These are phyloP conservation scores for Boechera stricta DNA, from an alignment of 345 rosid genomes.

Conservation along the genomic window DNA sequence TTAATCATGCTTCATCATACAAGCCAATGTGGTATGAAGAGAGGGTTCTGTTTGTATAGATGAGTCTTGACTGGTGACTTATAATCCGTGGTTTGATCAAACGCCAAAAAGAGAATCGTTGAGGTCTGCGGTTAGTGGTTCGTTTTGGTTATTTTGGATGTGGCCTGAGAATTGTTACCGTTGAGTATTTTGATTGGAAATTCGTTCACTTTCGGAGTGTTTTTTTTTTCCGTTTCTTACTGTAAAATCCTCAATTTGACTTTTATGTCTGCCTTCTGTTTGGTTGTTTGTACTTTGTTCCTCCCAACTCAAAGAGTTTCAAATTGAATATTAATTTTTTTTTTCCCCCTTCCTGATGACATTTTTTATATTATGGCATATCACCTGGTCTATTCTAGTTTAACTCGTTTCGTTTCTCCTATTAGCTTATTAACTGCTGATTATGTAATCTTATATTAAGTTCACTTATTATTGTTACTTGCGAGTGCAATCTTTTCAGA, in stretches of 20 bases:
- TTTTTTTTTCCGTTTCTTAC: neutral
- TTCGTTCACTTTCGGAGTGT: neutral
- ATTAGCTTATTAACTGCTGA: neutral
- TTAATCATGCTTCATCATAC: slow-evolving; percentile 18
- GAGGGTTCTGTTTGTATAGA: slow-evolving; percentile 30
- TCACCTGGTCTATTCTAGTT: too few relatives aligned
- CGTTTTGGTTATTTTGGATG: slow-evolving; percentile 27
- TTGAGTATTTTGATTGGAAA: neutral
- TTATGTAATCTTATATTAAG: neutral
- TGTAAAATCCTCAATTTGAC: slow-evolving; percentile 24
- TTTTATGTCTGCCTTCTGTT: neutral
- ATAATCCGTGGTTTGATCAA: slow-evolving; percentile 7
- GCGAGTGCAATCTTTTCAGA: too few relatives aligned
- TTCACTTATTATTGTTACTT: neutral
- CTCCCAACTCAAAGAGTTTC: slow-evolving; percentile 9
- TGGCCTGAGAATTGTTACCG: slow-evolving; percentile 14
- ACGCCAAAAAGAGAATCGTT: slow-evolving; percentile 26
- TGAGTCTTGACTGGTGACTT: slow-evolving; percentile 29
- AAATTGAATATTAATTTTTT: neutral
- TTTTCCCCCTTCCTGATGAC: neutral
- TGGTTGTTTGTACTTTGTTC: slow-evolving; percentile 21
- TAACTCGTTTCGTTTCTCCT: too few relatives aligned
- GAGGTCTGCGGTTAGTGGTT: slow-evolving; percentile 26
- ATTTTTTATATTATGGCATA: neutral
- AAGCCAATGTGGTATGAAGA: slow-evolving; percentile 23